Base-by-base conservation (phyloP, 1,284 basidiomycete species). In the Tremellales sp. region DNA sequence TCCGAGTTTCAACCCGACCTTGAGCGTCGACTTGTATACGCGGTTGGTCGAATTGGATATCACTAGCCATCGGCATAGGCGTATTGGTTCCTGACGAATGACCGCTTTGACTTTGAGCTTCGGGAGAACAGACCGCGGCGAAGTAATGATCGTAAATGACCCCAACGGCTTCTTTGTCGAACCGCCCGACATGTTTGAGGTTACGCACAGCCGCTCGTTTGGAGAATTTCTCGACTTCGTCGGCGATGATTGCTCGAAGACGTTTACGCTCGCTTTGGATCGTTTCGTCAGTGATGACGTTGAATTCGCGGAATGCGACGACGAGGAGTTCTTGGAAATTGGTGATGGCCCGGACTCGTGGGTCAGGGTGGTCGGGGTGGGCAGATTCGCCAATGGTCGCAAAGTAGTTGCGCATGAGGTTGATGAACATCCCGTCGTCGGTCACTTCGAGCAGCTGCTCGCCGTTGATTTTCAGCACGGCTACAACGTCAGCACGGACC, bases 401-500 rank as follows among this genome's bases (percentile, higher is more conserved):
- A 62, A 99, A 99, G 77, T 97, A 99, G 54, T 85, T 84, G 46
- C 92, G 83, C 88, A 97, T 94, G 23, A 93, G 78, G 73, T 87
- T 91, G 74, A 98, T 87, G 75, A 98, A 97, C 46, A 86, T 88
- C 10, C 96, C 96, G 62, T 99, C 96, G 70, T 99, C 96, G 60
- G 94, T 92, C 21, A 97, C 85, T 66, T 92, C 82, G n/a, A 99
- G 78, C 8, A 99, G 77, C 49, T 88, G 85, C 58, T 96, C 90
- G 2, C 93, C 93, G 60, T 99, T 99, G 74, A 98, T 96, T 76
- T 98, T 98, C 49, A 99, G 81, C 45, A 98, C 96, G 13, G 96
- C 96, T 85, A 27, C 31, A 21, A 33, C 2, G 43, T 52, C 26
- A 54, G 51, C 5, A 15, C 15, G 2, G 3, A n/a, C n/a, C n/a